Evolutionary conservation across 192 early-diverging fungal species (phyloP).

Genomic region (Pilaira anomala): DNA sequence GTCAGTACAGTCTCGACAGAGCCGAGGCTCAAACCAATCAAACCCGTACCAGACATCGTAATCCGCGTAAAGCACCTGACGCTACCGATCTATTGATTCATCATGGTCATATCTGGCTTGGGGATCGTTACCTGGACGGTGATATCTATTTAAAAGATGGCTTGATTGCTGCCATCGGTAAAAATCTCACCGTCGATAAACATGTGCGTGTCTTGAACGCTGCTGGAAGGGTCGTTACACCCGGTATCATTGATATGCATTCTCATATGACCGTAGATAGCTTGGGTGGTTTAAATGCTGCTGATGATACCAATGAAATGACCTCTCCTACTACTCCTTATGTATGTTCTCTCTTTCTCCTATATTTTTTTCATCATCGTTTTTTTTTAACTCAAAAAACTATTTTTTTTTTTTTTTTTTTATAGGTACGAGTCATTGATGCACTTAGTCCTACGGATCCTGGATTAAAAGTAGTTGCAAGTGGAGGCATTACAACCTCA

Average conservation of each 20-base stretch:
- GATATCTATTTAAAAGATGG: slow-evolving; percentile 59
- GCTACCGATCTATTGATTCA: slow-evolving; percentile 48
- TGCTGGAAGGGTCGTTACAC: slow-evolving; percentile 64
- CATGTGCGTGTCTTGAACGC: slow-evolving; percentile 55
- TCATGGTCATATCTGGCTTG: slow-evolving; percentile 51
- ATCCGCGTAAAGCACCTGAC: slow-evolving; percentile 42
- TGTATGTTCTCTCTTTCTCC: slow-evolving; percentile 17
- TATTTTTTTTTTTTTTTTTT: not conserved
- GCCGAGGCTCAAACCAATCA: slow-evolving; percentile 11
- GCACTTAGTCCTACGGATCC: slow-evolving; percentile 52
- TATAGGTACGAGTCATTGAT: slow-evolving; percentile 46
- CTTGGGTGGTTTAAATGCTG: slow-evolving; percentile 41
- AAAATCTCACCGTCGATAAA: slow-evolving; percentile 34
- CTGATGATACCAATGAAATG: slow-evolving; percentile 54
- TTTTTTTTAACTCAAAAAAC: not conserved
- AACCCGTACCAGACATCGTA: slow-evolving; percentile 27
- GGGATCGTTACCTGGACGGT: slow-evolving; percentile 47
- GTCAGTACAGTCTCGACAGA: slow-evolving; percentile 10
- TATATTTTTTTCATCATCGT: not conserved
- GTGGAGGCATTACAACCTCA: slow-evolving; percentile 61
- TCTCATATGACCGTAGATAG: slow-evolving; percentile 51
- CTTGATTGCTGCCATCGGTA: slow-evolving; percentile 49
- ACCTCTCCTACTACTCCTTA: slow-evolving; percentile 43
- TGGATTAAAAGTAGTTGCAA: slow-evolving; percentile 44
- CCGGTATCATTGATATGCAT: slow-evolving; percentile 79